phyloP scores from a whole-genome alignment of 2,329 filamentous ascomycete species.

The Corniculantispora saksenae region DNA sequence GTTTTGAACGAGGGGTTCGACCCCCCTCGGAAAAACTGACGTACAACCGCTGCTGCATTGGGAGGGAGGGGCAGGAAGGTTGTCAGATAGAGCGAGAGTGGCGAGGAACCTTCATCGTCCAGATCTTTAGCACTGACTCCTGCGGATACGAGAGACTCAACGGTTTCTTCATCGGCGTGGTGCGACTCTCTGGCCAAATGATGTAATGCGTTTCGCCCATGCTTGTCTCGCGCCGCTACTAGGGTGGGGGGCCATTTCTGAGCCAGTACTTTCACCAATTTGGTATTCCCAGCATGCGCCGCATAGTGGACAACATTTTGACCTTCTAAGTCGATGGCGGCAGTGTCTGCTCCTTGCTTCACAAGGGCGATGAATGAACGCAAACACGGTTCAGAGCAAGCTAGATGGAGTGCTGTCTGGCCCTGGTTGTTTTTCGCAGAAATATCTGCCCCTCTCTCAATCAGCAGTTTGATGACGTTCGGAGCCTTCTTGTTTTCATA shows the following conservation, averaged over 20 bases:
- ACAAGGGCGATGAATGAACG: not conserved
- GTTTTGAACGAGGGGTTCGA: not conserved
- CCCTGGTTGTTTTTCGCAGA: not conserved
- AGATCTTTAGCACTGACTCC: not conserved
- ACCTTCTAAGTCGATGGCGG: not conserved
- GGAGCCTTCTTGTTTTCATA: not conserved
- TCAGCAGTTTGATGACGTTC: not conserved
- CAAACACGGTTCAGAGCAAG: not conserved
- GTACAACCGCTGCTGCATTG: not conserved
- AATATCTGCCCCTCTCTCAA: not conserved
- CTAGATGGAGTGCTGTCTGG: not conserved
- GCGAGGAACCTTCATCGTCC: not conserved
- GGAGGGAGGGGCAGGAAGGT: not conserved
- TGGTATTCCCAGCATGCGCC: not conserved
- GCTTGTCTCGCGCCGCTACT: not conserved
- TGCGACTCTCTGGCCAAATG: not conserved
- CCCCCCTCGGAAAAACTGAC: not conserved
- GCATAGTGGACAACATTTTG: not conserved
- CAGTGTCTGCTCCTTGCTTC: not conserved
- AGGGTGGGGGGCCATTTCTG: not conserved
- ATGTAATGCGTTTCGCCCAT: not conserved
- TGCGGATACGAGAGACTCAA: not conserved
- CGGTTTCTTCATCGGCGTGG: not conserved
- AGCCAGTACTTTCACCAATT: not conserved
- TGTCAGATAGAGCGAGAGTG: not conserved